phyloP scores from a whole-genome alignment of 306 rosid genomes.

The Vicia sativa region DNA sequence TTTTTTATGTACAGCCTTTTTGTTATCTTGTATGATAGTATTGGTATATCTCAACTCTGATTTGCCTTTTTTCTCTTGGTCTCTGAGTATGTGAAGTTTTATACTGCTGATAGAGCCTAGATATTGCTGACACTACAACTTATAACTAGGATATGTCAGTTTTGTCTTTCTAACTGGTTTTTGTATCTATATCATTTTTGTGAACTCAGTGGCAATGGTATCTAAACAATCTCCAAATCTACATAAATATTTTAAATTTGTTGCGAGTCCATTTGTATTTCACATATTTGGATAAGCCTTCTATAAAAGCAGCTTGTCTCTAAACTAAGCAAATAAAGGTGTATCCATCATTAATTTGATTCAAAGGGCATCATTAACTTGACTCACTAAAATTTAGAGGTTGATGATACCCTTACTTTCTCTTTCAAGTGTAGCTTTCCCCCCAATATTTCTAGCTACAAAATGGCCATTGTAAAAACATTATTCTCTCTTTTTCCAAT shows the following conservation, averaged over 20 bases:
- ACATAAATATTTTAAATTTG: conserved; percentile 31
- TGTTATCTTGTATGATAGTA: conserved; percentile 8
- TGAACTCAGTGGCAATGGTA: conserved; percentile 21
- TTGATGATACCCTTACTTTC: neutral
- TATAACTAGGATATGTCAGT: conserved; percentile 2
- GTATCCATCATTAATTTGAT: conserved; percentile 1
- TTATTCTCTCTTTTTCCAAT: no score
- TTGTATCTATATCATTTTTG: conserved; percentile 28
- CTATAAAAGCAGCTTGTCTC: neutral
- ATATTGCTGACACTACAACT: conserved; percentile 11
- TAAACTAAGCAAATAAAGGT: conserved; percentile 4
- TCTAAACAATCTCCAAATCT: conserved; percentile 28
- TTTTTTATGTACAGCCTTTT: conserved; percentile 25
- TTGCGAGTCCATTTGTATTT: conserved; percentile 7
- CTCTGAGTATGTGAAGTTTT: conserved; percentile 30
- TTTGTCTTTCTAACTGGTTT: conserved; percentile 19
- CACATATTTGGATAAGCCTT: conserved; percentile 8
- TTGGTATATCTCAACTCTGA: conserved; percentile 15
- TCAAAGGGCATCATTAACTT: neutral
- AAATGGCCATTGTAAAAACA: neutral
- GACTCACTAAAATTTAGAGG: neutral
- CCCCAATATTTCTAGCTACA: conserved; percentile 6
- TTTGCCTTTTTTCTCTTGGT: conserved; percentile 23
- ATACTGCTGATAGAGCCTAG: conserved; percentile 32
- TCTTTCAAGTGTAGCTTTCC: neutral